Evolutionary conservation across 2,329 filamentous ascomycete genomes (phyloP), one percentile per base, ranked within the genome.

Genomic region (Exophiala lecanii-corni): DNA sequence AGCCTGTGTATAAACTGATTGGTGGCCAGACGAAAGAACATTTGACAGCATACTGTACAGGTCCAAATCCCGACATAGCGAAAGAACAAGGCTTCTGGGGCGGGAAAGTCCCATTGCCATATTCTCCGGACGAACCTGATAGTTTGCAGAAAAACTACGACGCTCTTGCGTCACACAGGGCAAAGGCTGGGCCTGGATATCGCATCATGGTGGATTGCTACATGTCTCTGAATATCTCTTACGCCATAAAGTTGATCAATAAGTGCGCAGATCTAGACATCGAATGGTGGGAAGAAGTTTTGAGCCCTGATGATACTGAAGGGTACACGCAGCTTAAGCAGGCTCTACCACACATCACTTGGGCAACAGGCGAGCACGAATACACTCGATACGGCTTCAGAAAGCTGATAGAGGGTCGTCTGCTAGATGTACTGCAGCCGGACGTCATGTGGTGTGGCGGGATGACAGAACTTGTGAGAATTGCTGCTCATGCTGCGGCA

Each of bases 371-470:
- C 53, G 89, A 96, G 71, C 89, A 96, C 69, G 89, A 96, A 66
- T 96, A 89, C 72, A 94, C 88, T 5, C 78, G 88, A 57, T 96
- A 89, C 61, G 89, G 89, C 19, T 96, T 96, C 79, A 85, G 89
- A 55, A 94, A 95, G 71, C 78, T 96, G 33, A 82, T 96, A 51
- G 88, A 95, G 67, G 84, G 84, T 43, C 86, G 89, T 54, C 94
- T 94, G 66, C 72, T 96, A 47, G 89, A 96, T 63, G 94, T 96
- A 56, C 81, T 96, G 58, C 89, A 95, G 69, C 89, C 89, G 10
- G 89, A 96, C 60, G 89, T 96, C 52, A 96, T 96, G 89, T 96
- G 89, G 89, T 81, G 95, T 10, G 89, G 89, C 50, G 89, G 89
- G 49, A 66, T 96, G 74, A 96, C 89, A 1, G 89, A 96, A 67